Conservation (phyloP, 2,329 filamentous ascomycete genomes). For the Alternaria longipes region DNA sequence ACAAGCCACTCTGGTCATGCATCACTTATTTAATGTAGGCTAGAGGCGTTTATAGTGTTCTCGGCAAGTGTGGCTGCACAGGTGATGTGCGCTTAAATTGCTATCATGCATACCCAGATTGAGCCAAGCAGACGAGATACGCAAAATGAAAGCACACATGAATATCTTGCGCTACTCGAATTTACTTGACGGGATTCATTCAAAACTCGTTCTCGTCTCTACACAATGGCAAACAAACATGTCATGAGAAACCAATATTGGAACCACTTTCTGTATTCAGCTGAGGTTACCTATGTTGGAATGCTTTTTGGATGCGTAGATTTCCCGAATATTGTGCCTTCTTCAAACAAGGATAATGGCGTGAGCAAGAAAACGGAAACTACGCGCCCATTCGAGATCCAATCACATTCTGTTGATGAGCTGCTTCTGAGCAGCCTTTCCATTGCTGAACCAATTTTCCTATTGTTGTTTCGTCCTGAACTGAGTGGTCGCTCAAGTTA, state of each 20-base stretch:
- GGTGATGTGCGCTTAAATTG: not conserved
- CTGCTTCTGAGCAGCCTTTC: no score
- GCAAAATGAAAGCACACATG: not conserved
- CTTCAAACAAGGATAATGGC: no score
- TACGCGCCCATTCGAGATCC: no score
- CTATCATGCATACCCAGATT: not conserved
- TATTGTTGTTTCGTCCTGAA: no score
- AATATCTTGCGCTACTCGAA: not conserved
- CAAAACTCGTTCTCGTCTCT: not conserved
- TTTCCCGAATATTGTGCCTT: no score
- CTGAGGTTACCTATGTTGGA: not conserved
- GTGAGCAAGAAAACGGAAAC: no score
- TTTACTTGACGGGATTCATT: not conserved
- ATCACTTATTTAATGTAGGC: not conserved
- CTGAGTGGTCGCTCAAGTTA: no score
- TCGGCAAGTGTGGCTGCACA: conserved; percentile 5
- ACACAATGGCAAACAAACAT: not conserved
- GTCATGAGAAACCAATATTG: not conserved
- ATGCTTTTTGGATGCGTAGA: no score
- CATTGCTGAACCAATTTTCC: no score
- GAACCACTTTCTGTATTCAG: not conserved
- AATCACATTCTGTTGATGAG: no score
- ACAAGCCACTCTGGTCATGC: conserved; percentile 1
- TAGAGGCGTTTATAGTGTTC: not conserved
- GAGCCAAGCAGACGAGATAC: not conserved